Evolutionary conservation across 2,329 filamentous ascomycete species (phyloP).

Genomic region (Arthrobotrys musiformis): DNA sequence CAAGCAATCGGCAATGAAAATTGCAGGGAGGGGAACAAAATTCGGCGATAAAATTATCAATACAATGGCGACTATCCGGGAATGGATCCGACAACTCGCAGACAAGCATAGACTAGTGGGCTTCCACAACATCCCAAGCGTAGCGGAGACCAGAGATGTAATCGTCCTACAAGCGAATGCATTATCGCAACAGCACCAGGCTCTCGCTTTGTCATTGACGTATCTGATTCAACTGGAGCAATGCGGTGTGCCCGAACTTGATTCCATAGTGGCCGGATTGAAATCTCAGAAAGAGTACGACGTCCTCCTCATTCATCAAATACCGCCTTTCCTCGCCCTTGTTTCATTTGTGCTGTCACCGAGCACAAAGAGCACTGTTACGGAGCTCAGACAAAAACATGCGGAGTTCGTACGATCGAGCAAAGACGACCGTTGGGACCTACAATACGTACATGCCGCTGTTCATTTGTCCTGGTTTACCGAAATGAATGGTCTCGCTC

Average conservation of each 20-base stretch:
- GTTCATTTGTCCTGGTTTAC: conserved; percentile 87
- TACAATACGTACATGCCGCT: conserved; percentile 81
- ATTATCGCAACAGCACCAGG: conserved; percentile 88
- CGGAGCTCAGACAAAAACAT: conserved; percentile 77
- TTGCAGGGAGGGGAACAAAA: conserved; percentile 67
- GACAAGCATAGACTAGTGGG: conserved; percentile 81
- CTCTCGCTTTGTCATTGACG: conserved; percentile 81
- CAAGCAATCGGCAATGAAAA: conserved; percentile 69
- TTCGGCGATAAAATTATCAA: conserved; percentile 72
- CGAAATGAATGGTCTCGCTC: conserved; percentile 90
- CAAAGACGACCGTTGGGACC: conserved; percentile 76
- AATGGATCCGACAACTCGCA: conserved; percentile 77
- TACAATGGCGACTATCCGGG: conserved; percentile 79
- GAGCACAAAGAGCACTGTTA: conserved; percentile 75
- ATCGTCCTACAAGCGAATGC: conserved; percentile 83
- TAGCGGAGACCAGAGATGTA: conserved; percentile 69
- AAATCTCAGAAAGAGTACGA: conserved; percentile 82
- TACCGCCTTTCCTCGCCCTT: conserved; percentile 80
- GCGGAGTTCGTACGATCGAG: conserved; percentile 73
- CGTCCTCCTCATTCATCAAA: conserved; percentile 77
- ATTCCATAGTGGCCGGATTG: conserved; percentile 74
- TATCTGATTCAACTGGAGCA: conserved; percentile 81
- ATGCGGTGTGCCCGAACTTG: conserved; percentile 77
- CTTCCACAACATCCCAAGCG: conserved; percentile 75
- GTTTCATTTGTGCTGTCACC: conserved; percentile 82